Evolutionary conservation across 1,139 yeast species (phyloP).

Genomic region (Blastobotrys buckinghamii): DNA sequence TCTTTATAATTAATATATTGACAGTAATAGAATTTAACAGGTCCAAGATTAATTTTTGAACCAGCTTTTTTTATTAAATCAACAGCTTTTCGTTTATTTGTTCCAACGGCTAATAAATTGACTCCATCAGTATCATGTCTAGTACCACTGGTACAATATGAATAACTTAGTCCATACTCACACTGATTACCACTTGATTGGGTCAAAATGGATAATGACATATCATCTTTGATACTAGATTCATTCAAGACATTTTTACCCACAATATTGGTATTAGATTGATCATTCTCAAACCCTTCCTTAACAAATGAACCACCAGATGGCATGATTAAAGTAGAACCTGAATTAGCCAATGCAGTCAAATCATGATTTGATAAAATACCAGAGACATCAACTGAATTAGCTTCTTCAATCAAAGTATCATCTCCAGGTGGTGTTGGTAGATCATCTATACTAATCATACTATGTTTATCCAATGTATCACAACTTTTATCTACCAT

Average conservation of each 20-base stretch:
- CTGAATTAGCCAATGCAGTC: slow-evolving; percentile 15
- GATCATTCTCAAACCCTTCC: too few species aligned
- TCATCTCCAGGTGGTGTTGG: background rate
- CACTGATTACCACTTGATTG: too few species aligned
- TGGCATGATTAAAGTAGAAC: slow-evolving; percentile 19
- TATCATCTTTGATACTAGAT: too few species aligned
- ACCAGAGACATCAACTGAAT: background rate
- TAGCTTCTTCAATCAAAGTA: slow-evolving; percentile 7
- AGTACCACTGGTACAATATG: too few species aligned
- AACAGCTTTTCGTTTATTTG: background rate
- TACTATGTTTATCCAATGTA: background rate
- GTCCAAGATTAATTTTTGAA: background rate
- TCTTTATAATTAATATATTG: too few species aligned
- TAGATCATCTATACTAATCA: background rate
- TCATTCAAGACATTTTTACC: background rate
- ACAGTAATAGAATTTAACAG: background rate
- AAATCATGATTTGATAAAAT: slow-evolving; percentile 12
- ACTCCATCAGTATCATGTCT: background rate
- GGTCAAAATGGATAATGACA: too few species aligned
- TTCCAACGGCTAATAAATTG: slow-evolving; percentile 1
- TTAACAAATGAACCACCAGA: slow-evolving; percentile 5
- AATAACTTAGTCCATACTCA: too few species aligned
- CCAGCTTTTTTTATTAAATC: background rate
- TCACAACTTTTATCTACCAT: too few species aligned
- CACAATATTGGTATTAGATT: background rate